A percentile compares a stretch with the other conserved stretches of the same genome.
phyloP scores from a whole-genome alignment of 2,329 filamentous ascomycete species.

The Penicillium nordicum region DNA sequence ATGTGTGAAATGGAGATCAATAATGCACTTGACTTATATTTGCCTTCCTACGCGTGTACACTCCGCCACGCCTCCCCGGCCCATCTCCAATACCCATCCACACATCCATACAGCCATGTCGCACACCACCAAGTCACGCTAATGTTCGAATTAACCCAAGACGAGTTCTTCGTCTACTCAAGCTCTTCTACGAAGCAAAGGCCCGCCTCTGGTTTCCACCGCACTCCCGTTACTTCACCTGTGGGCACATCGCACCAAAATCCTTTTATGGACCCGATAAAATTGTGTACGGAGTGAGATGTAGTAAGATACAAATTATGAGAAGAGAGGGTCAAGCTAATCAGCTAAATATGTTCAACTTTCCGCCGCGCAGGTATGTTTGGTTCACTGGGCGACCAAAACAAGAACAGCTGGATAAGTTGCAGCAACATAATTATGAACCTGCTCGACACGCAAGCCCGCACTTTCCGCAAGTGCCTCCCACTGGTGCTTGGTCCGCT shows the following conservation, averaged over 20 bases:
- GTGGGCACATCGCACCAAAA: conserved; percentile 9
- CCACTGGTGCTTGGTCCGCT: conserved; percentile 17
- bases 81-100: neutral
- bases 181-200: conserved; percentile 9
- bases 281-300: too few relatives aligned
- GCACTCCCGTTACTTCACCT: neutral
- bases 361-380: neutral
- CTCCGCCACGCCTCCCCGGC: too few relatives aligned
- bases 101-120: neutral
- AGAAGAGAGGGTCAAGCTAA: neutral
- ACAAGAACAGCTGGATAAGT: conserved; percentile 18
- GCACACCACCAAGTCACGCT: conserved; percentile 2
- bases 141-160: neutral
- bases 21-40: neutral
- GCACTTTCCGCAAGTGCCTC: neutral
- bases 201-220: conserved; percentile 11
- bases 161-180: neutral
- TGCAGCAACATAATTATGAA: conserved; percentile 17
- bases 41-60: neutral
- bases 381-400: conserved; percentile 8
- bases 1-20: neutral
- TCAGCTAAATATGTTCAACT: too few relatives aligned
- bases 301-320: neutral
- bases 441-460: conserved; percentile 15
- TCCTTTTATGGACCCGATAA: too few relatives aligned